Evolutionary conservation across 805 yeast genomes (phyloP).

Genomic region (Yarrowia yakushimensis): DNA sequence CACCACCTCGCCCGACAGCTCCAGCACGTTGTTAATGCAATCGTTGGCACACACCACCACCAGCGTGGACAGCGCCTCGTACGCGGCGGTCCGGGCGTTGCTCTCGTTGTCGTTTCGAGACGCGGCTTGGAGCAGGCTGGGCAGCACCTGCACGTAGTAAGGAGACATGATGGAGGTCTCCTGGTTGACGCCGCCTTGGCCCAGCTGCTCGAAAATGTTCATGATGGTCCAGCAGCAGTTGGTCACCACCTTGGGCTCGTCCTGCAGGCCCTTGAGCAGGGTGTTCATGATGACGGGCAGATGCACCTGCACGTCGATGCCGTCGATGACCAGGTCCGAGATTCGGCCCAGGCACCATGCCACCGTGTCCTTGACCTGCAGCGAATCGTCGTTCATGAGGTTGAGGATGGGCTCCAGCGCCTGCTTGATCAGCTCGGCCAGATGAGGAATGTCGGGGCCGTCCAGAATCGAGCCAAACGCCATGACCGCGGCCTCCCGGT

Average conservation of each 20-base stretch:
- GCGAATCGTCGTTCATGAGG: constrained; percentile 67
- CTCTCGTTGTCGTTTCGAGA: constrained; percentile 76
- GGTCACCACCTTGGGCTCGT: constrained; percentile 90
- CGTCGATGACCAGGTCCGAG: constrained; percentile 78
- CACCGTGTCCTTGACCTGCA: constrained; percentile 93
- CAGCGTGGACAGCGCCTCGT: constrained; percentile 82
- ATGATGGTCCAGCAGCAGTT: constrained; percentile 97
- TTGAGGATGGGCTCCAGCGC: constrained; percentile 76
- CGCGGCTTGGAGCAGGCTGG: constrained; percentile 65
- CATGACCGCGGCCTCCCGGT: constrained; percentile 97
- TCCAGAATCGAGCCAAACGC: constrained; percentile 96
- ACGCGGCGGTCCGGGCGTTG: constrained; percentile 91
- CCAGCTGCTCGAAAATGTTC: constrained; percentile 81
- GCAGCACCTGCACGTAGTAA: constrained; percentile 66
- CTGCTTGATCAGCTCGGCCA: constrained; percentile 66
- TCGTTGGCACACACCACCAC: constrained; percentile 72
- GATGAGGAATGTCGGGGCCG: constrained; percentile 78
- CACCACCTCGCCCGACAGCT: constrained; percentile 71
- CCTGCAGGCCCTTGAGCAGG: constrained; percentile 73
- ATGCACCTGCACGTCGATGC: constrained; percentile 62
- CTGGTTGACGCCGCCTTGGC: constrained; percentile 46
- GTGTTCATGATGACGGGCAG: constrained; percentile 73
- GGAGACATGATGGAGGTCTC: constrained; percentile 65
- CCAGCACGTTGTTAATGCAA: constrained; percentile 63
- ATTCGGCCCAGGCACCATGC: constrained; percentile 98